phyloP scores from a whole-genome alignment of 208 protist genomes.

The Acanthamoeba healyi region DNA sequence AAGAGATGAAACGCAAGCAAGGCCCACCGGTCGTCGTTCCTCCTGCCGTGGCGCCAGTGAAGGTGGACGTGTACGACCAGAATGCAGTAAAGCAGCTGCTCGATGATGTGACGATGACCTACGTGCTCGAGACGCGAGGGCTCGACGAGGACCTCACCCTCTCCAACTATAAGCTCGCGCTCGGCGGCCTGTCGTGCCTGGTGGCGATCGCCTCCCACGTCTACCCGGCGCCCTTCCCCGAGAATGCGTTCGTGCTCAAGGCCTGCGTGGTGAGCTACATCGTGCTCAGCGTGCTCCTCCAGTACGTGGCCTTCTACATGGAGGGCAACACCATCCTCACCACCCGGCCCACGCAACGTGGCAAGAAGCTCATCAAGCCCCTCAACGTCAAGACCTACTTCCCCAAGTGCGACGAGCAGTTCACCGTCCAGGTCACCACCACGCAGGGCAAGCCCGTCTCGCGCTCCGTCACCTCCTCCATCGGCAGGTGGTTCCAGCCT shows the following conservation, averaged over 20 bases:
- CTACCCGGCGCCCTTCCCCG: conserved; percentile 64
- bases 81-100: conserved; percentile 71
- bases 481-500: conserved; percentile 49
- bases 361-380: conserved; percentile 12
- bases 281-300: conserved; percentile 28
- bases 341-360: background rate
- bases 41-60: background rate
- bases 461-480: background rate
- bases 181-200: conserved; percentile 21
- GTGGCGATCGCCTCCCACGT: conserved; percentile 44
- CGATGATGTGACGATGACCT: conserved; percentile 61
- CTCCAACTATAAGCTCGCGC: conserved; percentile 48
- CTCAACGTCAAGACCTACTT: conserved; percentile 10
- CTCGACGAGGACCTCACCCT: conserved; percentile 34
- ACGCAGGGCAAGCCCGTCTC: background rate
- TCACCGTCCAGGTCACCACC: conserved; percentile 9
- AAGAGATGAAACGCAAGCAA: background rate
- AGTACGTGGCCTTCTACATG: conserved; percentile 56
- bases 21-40: background rate
- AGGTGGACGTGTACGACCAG: conserved; percentile 61
- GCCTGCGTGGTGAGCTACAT: conserved; percentile 60
- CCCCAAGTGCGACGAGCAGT: conserved; percentile 45
- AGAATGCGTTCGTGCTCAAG: conserved; percentile 39
- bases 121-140: conserved; percentile 50
- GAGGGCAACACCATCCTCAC: conserved; percentile 51